These are phyloP conservation scores for Zygosaccharomyces gambellarensis DNA, from an alignment of 805 yeast species.

Conservation along the genomic window DNA sequence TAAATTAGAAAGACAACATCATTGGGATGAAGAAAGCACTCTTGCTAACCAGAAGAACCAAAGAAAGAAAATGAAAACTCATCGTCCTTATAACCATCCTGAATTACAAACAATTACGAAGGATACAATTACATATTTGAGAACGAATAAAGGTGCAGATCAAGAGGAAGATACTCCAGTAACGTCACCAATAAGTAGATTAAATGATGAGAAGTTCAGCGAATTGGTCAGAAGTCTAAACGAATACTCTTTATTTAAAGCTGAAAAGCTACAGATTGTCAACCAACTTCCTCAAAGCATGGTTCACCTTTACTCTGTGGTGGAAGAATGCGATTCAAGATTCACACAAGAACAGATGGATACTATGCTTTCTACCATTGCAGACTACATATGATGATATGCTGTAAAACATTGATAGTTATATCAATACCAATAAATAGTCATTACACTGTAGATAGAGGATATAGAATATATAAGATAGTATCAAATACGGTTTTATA, in stretches of 20 bases:
- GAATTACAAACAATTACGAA: conserved; percentile 35
- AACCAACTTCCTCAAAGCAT: conserved; percentile 74
- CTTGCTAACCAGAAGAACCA: conserved; percentile 15
- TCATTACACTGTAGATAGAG: too few relatives aligned
- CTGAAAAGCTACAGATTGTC: conserved; percentile 78
- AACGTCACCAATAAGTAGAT: conserved; percentile 26
- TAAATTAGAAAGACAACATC: conserved; percentile 38
- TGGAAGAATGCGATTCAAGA: conserved; percentile 90
- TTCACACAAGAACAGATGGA: conserved; percentile 64
- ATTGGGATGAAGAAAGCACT: conserved; percentile 32
- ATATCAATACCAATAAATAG: too few relatives aligned
- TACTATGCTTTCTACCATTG: conserved; percentile 51
- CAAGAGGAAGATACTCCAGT: conserved; percentile 15
- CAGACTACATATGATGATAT: conserved; percentile 30
- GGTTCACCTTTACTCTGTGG: conserved; percentile 71
- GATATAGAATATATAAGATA: too few relatives aligned
- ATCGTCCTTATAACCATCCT: conserved; percentile 33
- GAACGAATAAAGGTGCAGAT: conserved; percentile 20
- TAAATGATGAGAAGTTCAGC: conserved; percentile 31
- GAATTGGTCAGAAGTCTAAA: conserved; percentile 30
- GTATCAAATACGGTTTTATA: too few relatives aligned
- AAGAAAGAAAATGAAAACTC: conserved; percentile 26
- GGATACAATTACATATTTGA: conserved; percentile 31
- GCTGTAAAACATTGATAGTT: too few relatives aligned
- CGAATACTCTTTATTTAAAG: conserved; percentile 60